Base-by-base conservation (phyloP, 257 asterid genomes). In the Phtheirospermum japonicum region DNA sequence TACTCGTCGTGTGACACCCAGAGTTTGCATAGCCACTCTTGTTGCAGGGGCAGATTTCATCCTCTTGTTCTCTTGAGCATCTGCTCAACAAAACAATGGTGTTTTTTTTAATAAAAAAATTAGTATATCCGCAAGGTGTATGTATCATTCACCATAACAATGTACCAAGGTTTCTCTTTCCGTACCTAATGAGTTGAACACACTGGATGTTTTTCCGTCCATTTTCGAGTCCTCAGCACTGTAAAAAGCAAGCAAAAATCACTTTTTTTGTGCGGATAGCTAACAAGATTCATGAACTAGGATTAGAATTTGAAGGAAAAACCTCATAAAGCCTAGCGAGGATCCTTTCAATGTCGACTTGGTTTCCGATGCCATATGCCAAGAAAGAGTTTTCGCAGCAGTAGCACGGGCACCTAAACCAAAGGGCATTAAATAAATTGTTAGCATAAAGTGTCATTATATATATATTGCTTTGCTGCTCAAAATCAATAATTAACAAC, bases 321-420 rank as follows among this genome's bases (percentile, higher is more conserved):
- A 90, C 97, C 96, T 79, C 72, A 76, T 64, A 57, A 82, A 75
- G 60, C 82, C 71, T 32, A 69, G 82, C n/a, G 83, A 75, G 61
- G 85, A 71, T 70, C 88, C 94, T 79, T 83, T 85, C 84, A 89
- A 70, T 42, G 91, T 82, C 28, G 99, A 84, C 72, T 83, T 89
- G 53, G 95, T 82, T 68, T 89, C 99, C 45, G 99, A 82, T 54
- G 97, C 97, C 79, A 89, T 78, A 83, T 93, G 99, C 99, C 99
- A 93, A 6, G 96, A 89, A 61, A 93, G 92, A 73, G 95, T 85
- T 68, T 75, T 89, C 50, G 95, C 82, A 31, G 95, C 86, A 6
- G 89, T 76, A 59, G 83, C 82, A 72, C 89, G 74, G 50, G 83
- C 82, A 72, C 89, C 96, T 86, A 66, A 67, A 73, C 64, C 63